Evolutionary conservation across 441 rosid species (phyloP).

Genomic region (Erysimum cheiri): DNA sequence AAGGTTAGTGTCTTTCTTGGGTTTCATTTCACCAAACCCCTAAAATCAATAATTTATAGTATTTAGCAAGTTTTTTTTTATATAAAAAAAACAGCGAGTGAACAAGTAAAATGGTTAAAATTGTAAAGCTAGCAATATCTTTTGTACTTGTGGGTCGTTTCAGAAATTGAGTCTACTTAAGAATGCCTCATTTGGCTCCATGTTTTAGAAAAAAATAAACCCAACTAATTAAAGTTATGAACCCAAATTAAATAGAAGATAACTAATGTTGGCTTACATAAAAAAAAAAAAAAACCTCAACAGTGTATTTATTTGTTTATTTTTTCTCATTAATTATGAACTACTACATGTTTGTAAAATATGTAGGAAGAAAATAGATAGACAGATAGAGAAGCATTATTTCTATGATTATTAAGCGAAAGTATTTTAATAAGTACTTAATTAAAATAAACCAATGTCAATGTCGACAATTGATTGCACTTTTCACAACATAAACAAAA

Average conservation of each 20-base stretch:
- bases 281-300: no score
- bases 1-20: conserved; percentile 3
- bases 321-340: not conserved
- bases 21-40: conserved; percentile 4
- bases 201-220: not conserved
- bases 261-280: not conserved
- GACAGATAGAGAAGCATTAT: conserved; percentile 19
- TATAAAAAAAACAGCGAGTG: not conserved
- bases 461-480: conserved; percentile 3
- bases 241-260: not conserved
- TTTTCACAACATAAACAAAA: conserved; percentile 20
- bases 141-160: no score
- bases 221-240: not conserved
- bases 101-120: not conserved
- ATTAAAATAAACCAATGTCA: not conserved
- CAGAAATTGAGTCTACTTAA: not conserved
- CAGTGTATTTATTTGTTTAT: not conserved
- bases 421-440: not conserved
- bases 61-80: not conserved
- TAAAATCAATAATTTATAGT: not conserved
- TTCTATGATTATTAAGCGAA: not conserved
- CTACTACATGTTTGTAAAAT: not conserved
- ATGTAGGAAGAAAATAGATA: not conserved
- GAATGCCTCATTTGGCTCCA: not conserved
- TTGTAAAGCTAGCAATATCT: no score